A percentile compares a stretch with the other conserved stretches of the same genome.
Conservation (phyloP, 148 eudicot genomes). For the Limonium bicolor region DNA sequence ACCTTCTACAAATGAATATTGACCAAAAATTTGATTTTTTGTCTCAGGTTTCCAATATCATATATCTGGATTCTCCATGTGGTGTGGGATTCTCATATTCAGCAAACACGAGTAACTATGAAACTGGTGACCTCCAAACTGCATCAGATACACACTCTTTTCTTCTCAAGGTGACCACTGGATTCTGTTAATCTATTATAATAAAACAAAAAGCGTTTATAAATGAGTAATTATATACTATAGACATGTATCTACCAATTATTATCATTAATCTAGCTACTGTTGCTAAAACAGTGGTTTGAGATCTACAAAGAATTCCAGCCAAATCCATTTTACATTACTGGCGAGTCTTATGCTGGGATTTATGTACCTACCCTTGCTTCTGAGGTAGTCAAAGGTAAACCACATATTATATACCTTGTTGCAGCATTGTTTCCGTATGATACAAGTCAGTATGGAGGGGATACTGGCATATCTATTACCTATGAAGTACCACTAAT, state of each 20-base stretch:
- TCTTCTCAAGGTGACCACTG: conserved; percentile 60
- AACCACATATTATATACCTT: too few species aligned
- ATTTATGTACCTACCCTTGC: conserved; percentile 89
- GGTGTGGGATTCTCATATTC: conserved; percentile 86
- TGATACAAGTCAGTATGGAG: too few species aligned
- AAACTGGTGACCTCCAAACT: conserved; percentile 65
- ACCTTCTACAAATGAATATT: neutral
- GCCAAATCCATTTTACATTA: conserved; percentile 62
- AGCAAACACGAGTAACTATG: conserved; percentile 38
- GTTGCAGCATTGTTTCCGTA: too few species aligned
- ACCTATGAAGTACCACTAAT: too few species aligned
- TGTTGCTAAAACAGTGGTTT: conserved; percentile 55
- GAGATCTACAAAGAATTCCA: conserved; percentile 58
- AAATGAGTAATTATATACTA: too few species aligned
- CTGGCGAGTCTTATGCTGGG: conserved; percentile 98
- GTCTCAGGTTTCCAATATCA: conserved; percentile 61
- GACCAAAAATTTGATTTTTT: neutral
- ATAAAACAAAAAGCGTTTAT: too few species aligned
- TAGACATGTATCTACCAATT: too few species aligned
- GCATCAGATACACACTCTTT: conserved; percentile 64
- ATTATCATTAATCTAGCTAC: neutral
- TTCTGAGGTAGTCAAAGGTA: conserved; percentile 76
- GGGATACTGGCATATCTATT: too few species aligned
- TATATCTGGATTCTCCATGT: conserved; percentile 89
- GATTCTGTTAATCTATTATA: neutral